Evolutionary conservation across 1,284 basidiomycete species (phyloP).

Genomic region (Fomes fomentarius): DNA sequence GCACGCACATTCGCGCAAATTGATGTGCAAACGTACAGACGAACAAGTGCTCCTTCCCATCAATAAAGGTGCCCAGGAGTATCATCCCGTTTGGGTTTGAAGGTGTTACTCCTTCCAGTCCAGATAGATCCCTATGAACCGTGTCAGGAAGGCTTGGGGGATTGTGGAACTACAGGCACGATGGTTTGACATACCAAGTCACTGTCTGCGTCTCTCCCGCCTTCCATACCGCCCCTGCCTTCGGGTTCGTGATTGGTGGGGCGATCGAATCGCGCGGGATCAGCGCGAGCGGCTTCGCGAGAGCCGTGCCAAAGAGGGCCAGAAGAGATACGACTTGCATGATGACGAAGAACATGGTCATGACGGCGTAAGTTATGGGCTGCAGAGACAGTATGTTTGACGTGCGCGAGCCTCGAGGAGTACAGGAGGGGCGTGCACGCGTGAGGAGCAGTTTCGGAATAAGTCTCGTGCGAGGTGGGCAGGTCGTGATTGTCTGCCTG

Average conservation of each 20-base stretch:
- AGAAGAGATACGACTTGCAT: constrained; percentile 7
- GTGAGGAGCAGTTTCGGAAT: no score
- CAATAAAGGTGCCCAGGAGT: constrained; percentile 37
- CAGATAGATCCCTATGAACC: constrained; percentile 1
- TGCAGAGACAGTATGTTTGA: not conserved
- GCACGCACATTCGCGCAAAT: not conserved
- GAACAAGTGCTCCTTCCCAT: constrained; percentile 39
- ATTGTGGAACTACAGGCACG: not conserved
- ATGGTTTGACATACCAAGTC: constrained; percentile 11
- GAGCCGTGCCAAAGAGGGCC: not conserved
- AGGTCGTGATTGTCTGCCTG: no score
- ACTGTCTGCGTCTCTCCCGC: constrained; percentile 14
- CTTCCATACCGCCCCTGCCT: constrained; percentile 14
- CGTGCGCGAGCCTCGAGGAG: no score
- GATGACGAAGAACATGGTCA: not conserved
- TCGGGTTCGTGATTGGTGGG: constrained; percentile 16
- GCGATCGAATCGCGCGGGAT: constrained; percentile 12
- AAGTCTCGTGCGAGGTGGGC: no score
- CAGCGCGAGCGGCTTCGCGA: constrained; percentile 11
- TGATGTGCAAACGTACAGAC: constrained; percentile 26
- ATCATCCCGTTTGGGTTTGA: constrained; percentile 39
- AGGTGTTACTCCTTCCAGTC: constrained; percentile 6
- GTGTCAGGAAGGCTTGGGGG: not conserved
- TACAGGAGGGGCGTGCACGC: no score
- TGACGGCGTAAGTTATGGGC: not conserved